These are phyloP conservation scores for Dioscorea dumetorum DNA, from an alignment of 106 monocot genomes.

Conservation along the genomic window DNA sequence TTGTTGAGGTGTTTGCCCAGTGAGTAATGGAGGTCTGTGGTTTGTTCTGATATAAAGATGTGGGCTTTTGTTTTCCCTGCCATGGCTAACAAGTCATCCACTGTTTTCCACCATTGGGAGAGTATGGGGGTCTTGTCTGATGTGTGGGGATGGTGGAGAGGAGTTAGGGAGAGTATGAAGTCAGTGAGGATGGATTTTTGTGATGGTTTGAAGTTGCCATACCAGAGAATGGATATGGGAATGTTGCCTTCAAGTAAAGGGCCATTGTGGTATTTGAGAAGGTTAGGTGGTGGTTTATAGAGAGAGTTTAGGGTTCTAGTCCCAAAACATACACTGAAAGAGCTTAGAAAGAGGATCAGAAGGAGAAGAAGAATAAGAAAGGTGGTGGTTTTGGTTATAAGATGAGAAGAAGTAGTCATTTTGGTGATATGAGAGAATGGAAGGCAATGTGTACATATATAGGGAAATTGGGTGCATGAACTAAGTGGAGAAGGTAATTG, in stretches of 20 bases:
- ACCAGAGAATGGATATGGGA: constrained; percentile 21
- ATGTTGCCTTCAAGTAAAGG: constrained; percentile 9
- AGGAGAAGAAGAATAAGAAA: too few species aligned
- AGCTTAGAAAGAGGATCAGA: too few species aligned
- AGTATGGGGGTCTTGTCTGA: neutral
- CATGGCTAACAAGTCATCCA: constrained; percentile 4
- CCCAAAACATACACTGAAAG: too few species aligned
- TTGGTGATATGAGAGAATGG: too few species aligned
- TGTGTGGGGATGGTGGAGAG: neutral
- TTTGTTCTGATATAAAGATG: constrained; percentile 12
- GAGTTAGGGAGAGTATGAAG: constrained; percentile 19
- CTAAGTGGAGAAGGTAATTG: neutral
- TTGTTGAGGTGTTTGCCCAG: constrained; percentile 4
- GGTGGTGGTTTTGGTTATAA: too few species aligned
- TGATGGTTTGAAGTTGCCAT: constrained; percentile 5
- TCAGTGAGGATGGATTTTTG: constrained; percentile 17
- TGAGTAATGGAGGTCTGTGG: constrained; percentile 7
- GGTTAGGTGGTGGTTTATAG: neutral
- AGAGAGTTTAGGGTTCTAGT: too few species aligned
- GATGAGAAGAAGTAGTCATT: too few species aligned
- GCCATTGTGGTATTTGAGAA: constrained; percentile 19
- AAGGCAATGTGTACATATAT: too few species aligned
- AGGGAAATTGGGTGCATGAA: neutral
- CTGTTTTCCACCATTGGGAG: constrained; percentile 12
- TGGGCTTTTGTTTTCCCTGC: neutral